Evolutionary conservation across 108 stramenopile species (phyloP), one percentile per base, ranked within the genome.

Genomic region (Aureococcus anophagefferens): DNA sequence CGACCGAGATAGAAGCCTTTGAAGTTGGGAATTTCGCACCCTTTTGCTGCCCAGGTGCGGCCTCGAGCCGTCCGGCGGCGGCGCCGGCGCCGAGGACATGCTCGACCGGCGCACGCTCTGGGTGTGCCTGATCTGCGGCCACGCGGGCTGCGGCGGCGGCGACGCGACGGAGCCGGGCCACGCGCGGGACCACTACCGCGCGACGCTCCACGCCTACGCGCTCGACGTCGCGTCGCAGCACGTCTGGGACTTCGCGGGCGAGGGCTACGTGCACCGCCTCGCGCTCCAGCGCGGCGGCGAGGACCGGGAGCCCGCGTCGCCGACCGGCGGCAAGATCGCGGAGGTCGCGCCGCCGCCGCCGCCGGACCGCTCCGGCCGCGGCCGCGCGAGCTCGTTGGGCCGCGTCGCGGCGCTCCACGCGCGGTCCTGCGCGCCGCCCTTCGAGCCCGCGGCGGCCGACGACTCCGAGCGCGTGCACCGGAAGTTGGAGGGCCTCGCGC

Each of bases 51-150:
- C n/a, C n/a, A n/a, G n/a, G n/a, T n/a, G n/a, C n/a, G n/a, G n/a
- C n/a, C n/a, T n/a, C n/a, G n/a, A n/a, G n/a, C n/a, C n/a, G n/a
- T n/a, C n/a, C n/a, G n/a, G n/a, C n/a, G n/a, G n/a, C n/a, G n/a
- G n/a, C n/a, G n/a, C n/a, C n/a, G n/a, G n/a, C n/a, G n/a, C n/a
- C n/a, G n/a, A n/a, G n/a, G n/a, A n/a, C n/a, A n/a, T n/a, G n/a
- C n/a, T n/a, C 13, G 51, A 59, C 1, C 51, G 51, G 21, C 1
- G 14, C 17, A 28, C 1, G 36, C 62, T 81, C 15, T 79, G 79
- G 78, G 79, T 80, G 11, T 81, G 81, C 77, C 33, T 81, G 46
- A 63, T 81, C 37, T 81, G 81, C 35, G 81, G 79, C 16, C 44
- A 35, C 35, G 79, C 77, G 21, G 71, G 79, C 37, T 81, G 81